Evolutionary conservation across 2,329 filamentous ascomycete genomes (phyloP), one percentile per base, ranked within the genome.

Genomic region (Lecanicillium sp.): DNA sequence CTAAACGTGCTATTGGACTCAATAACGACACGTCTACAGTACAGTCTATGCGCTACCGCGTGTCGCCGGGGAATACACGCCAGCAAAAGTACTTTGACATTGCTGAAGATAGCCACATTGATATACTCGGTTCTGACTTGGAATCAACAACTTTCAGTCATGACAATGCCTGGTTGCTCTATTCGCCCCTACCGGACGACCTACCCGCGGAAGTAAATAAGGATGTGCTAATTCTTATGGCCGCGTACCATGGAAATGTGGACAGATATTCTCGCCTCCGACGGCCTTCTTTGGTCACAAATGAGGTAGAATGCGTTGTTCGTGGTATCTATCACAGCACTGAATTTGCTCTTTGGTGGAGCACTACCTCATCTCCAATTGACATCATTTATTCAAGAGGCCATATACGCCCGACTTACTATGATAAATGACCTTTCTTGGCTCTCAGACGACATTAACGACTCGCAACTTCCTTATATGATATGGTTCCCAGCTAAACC

Each of bases 11-110:
- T 18, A 45, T 42, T 12, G 45, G 36, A 19, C 31, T 46, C 4
- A 48, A 50, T 13, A 37, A 40, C 7, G 45, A 46, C 16, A 43
- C 41, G 4, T n/a, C n/a, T n/a, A 45, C 42, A 20, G 39, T 43
- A 37, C 28, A 17, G 12, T 19, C 7, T 14, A 37, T 32, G 35
- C 35, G 30, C 12, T 12, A 18, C 13, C 18, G 18, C 28, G 30
- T 8, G 17, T 29, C 35, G 22, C 35, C 35, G n/a, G 30, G 35
- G 18, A 37, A 31, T 11, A 37, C 35, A 9, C 28, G 31, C n/a
- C 30, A 27, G 16, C 17, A 37, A 31, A 31, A 32, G 11, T 31
- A 31, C 18, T 11, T 27, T 9, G 17, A n/a, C 29, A 17, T 29
- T 30, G 13, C 14, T n/a, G 20, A 37, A 20, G 35, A 37, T 18